A percentile compares a stretch with the other conserved stretches of the same genome.
Conservation (phyloP, 768 basidiomycete genomes). For the Pisolithus albus region DNA sequence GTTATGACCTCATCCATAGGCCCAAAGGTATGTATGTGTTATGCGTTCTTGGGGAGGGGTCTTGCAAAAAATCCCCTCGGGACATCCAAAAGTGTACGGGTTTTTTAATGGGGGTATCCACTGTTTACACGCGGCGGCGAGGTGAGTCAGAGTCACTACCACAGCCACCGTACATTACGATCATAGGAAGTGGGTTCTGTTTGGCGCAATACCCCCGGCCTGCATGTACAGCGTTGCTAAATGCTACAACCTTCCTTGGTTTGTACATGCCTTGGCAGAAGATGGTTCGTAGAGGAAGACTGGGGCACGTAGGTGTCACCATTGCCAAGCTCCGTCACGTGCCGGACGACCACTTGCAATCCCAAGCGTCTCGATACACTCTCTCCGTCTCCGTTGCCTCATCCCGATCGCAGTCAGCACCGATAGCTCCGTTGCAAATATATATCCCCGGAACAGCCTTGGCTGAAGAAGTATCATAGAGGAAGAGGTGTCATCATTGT, state of each 20-base stretch:
- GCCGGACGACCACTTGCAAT: conserved; percentile 10
- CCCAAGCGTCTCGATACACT: conserved; percentile 16
- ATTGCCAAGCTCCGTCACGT: conserved; percentile 19
- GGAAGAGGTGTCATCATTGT: conserved; percentile 20
- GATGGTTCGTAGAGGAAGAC: too few species aligned
- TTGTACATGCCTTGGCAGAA: too few species aligned
- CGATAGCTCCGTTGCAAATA: too few species aligned
- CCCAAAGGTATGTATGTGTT: too few species aligned
- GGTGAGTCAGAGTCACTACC: conserved; percentile 28
- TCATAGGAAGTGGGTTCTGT: conserved; percentile 27
- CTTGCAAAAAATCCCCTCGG: too few species aligned
- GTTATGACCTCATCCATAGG: too few species aligned
- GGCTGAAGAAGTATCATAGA: too few species aligned
- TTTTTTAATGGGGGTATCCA: too few species aligned
- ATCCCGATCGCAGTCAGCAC: conserved; percentile 27
- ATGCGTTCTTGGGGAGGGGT: too few species aligned
- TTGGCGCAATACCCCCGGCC: conserved; percentile 31
- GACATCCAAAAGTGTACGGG: too few species aligned
- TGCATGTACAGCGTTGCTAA: conserved; percentile 21
- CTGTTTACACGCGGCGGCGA: conserved; percentile 1
- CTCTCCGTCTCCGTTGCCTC: conserved; percentile 21
- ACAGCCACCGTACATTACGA: conserved; percentile 28
- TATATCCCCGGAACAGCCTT: too few species aligned
- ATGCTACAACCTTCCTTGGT: conserved; percentile 23
- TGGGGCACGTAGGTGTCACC: conserved; percentile 16